Evolutionary conservation across 2,329 filamentous ascomycete species (phyloP).

Genomic region (Spiromastix sp.): DNA sequence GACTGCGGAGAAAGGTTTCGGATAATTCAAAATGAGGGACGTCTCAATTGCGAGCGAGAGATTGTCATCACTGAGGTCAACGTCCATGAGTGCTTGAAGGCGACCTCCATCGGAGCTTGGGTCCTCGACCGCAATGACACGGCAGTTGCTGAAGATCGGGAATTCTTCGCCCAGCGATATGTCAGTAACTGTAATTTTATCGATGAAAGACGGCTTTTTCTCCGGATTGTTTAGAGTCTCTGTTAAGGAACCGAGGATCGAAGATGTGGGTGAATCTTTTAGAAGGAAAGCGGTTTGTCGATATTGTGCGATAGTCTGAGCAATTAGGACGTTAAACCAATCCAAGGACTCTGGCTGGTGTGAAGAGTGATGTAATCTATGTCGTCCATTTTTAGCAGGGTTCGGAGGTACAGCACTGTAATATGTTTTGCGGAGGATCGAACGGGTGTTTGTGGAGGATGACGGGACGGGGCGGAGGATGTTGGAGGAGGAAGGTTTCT

Average conservation of each 20-base stretch:
- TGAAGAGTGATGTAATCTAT: conserved; percentile 47
- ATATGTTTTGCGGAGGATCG: conserved; percentile 88
- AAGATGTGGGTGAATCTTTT: conserved; percentile 45
- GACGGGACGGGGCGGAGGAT: conserved; percentile 62
- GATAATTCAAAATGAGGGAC: conserved; percentile 87
- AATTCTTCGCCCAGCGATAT: conserved; percentile 93
- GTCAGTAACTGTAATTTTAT: conserved; percentile 88
- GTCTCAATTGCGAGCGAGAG: conserved; percentile 93
- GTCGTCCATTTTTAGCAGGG: conserved; percentile 30
- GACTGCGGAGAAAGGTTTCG: conserved; percentile 77
- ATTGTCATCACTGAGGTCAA: conserved; percentile 83
- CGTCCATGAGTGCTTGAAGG: conserved; percentile 90
- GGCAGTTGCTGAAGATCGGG: conserved; percentile 96
- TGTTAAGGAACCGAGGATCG: conserved; percentile 71
- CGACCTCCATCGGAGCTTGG: conserved; percentile 55
- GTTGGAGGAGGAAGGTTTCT: conserved; percentile 49
- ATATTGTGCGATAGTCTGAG: conserved; percentile 93
- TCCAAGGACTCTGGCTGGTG: conserved; percentile 95
- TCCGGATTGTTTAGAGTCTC: conserved; percentile 77
- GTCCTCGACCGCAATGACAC: conserved; percentile 71
- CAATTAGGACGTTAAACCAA: conserved; percentile 97
- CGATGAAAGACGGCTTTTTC: conserved; percentile 82
- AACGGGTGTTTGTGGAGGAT: conserved; percentile 70
- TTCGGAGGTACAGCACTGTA: conserved; percentile 56
- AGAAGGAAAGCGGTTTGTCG: conserved; percentile 85